Evolutionary conservation across 106 monocot genomes (phyloP).

Genomic region (Acorus calamus): DNA sequence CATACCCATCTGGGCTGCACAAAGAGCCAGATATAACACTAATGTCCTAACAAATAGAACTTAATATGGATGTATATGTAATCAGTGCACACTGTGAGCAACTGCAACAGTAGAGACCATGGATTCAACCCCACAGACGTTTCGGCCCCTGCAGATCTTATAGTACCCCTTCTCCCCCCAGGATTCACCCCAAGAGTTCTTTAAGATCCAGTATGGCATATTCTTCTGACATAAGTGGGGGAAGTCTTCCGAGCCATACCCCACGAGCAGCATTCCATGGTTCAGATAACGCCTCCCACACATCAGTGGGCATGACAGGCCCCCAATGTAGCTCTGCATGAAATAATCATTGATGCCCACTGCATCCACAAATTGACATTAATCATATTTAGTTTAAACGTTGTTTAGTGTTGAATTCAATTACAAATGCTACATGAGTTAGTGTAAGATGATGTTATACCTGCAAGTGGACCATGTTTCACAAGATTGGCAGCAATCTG

Average conservation of each 20-base stretch:
- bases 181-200: conserved; percentile 93
- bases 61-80: no score
- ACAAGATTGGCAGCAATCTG: conserved; percentile 94
- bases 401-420: background rate
- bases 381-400: background rate
- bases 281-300: conserved; percentile 49
- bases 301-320: conserved; percentile 87
- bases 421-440: background rate
- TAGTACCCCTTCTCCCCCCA: conserved; percentile 93
- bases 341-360: conserved; percentile 81
- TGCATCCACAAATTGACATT: conserved; percentile 22
- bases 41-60: no score
- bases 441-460: conserved; percentile 18
- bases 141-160: conserved; percentile 78
- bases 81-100: conserved; percentile 3
- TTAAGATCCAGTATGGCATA: conserved; percentile 91
- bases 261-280: conserved; percentile 83
- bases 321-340: conserved; percentile 88
- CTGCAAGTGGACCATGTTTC: conserved; percentile 81
- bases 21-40: no score
- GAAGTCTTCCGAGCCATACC: conserved; percentile 69
- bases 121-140: conserved; percentile 83
- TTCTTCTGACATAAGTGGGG: conserved; percentile 76
- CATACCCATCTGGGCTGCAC: no score
- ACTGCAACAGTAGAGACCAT: conserved; percentile 82